These are phyloP conservation scores for Saccharomyces hybrid DNA, from an alignment of 1,139 yeast species.

Conservation along the genomic window DNA sequence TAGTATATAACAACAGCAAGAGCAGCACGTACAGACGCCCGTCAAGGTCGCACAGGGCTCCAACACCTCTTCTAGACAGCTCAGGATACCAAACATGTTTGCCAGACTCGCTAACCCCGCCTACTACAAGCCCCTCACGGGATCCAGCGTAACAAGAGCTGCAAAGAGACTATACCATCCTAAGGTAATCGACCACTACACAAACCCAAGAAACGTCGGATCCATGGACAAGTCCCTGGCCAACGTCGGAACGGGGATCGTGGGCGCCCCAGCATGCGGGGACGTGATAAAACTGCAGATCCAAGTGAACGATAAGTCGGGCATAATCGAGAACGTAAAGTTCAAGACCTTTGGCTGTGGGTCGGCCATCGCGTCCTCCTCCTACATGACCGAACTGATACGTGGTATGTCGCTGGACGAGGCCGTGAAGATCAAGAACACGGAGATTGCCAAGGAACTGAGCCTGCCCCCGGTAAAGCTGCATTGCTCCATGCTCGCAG, in stretches of 20 bases:
- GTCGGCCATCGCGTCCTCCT: slow-evolving; percentile 91
- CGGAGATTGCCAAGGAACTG: slow-evolving; percentile 86
- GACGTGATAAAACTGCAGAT: slow-evolving; percentile 98
- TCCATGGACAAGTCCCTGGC: slow-evolving; percentile 68
- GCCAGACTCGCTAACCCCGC: not conserved
- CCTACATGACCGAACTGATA: slow-evolving; percentile 90
- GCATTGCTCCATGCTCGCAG: slow-evolving; percentile 98
- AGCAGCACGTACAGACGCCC: not conserved
- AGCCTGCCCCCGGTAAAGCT: slow-evolving; percentile 94
- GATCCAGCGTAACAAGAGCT: not conserved
- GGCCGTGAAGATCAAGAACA: slow-evolving; percentile 83
- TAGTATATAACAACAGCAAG: not conserved
- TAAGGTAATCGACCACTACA: slow-evolving; percentile 83
- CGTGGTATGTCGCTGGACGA: slow-evolving; percentile 93
- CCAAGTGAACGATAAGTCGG: slow-evolving; percentile 82
- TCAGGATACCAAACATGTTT: not conserved
- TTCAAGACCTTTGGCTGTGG: slow-evolving; percentile 99
- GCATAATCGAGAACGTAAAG: slow-evolving; percentile 87
- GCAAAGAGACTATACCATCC: slow-evolving; percentile 47
- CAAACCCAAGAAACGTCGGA: slow-evolving; percentile 96
- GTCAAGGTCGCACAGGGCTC: not conserved
- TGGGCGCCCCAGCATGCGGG: slow-evolving; percentile 99
- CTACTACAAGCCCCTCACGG: not conserved
- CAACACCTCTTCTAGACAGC: no score
- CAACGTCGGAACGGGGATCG: slow-evolving; percentile 92